Evolutionary conservation across 225 moss, liverwort and hornwort species (phyloP).

Genomic region (Sphagnum contortum): DNA sequence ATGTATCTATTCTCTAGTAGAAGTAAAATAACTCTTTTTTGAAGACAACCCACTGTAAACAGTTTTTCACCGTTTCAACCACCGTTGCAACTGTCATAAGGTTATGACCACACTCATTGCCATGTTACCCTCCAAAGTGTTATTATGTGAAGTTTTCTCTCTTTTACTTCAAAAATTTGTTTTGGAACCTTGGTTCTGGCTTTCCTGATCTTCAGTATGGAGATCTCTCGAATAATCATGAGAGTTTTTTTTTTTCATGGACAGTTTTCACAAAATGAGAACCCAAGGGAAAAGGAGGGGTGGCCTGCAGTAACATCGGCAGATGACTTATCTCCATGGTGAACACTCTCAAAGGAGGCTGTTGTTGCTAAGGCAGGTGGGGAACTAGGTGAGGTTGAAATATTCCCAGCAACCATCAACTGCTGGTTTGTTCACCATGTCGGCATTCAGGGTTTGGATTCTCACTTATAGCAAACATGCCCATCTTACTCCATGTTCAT

Average conservation of each 20-base stretch:
- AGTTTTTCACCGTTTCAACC: no score
- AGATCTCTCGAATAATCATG: neutral
- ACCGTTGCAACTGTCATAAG: no score
- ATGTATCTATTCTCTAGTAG: no score
- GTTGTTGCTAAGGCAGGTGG: conserved; percentile 59
- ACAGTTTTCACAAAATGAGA: conserved; percentile 49
- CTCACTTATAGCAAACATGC: conserved; percentile 88
- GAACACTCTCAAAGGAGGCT: conserved; percentile 50
- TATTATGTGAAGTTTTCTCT: no score
- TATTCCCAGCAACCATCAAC: conserved; percentile 64
- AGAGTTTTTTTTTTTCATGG: neutral
- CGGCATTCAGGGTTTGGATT: conserved; percentile 74
- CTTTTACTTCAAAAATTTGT: no score
- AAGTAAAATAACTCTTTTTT: no score
- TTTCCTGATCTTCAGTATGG: no score
- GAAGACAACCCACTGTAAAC: no score
- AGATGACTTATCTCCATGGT: conserved; percentile 85
- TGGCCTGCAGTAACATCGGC: conserved; percentile 25
- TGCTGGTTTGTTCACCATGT: conserved; percentile 40
- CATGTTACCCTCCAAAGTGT: no score
- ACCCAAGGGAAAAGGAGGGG: conserved; percentile 32
- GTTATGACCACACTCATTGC: no score
- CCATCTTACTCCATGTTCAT: conserved; percentile 70
- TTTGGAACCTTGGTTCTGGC: no score
- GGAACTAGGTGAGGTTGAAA: conserved; percentile 57